Evolutionary conservation across 768 basidiomycete species (phyloP), one percentile per base, ranked within the genome.

Genomic region (Crucibulum laeve): DNA sequence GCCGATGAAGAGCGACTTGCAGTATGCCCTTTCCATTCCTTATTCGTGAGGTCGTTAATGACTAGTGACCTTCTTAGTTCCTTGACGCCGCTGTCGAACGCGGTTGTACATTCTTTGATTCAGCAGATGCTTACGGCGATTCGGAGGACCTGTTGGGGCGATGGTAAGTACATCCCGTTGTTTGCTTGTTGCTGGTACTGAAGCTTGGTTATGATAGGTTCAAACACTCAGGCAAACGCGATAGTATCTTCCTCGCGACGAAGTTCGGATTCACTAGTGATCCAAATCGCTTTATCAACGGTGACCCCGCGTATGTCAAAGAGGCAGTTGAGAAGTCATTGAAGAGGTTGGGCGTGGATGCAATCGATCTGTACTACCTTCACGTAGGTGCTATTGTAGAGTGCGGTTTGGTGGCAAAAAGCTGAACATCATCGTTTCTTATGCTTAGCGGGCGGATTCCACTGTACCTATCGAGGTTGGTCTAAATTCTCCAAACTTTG

Each of bases 241-340:
- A 51, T 41, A 60, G 75, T 11, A 76, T 79, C 15, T 80, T 79
- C 59, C 65, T 80, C 8, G 76, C 74, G 4, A 77, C 76, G 21
- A 80, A 80, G 56, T 76, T 75, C 36, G 75, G 75, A 11, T 51
- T 60, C 3, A 53, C 64, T 17, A n/a, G n/a, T n/a, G n/a, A n/a
- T n/a, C n/a, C n/a, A n/a, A n/a, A n/a, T n/a, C n/a, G n/a, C n/a
- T 8, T n/a, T 8, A 30, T 52, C 22, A 51, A 59, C 43, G 64
- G 46, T 37, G 69, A 43, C 42, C 63, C 70, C 0, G 61, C 69
- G 40, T 71, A 75, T 42, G 67, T 70, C 8, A 61, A 58, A 4
- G 49, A 64, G 35, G 57, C 63, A 0, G 38, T 71, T 26, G 60
- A 72, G 11, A 60, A 42, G 42, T 74, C 74, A 0, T 56, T 82